phyloP scores from a whole-genome alignment of 139 green algal genomes.

The Tetradesmus obliquus region DNA sequence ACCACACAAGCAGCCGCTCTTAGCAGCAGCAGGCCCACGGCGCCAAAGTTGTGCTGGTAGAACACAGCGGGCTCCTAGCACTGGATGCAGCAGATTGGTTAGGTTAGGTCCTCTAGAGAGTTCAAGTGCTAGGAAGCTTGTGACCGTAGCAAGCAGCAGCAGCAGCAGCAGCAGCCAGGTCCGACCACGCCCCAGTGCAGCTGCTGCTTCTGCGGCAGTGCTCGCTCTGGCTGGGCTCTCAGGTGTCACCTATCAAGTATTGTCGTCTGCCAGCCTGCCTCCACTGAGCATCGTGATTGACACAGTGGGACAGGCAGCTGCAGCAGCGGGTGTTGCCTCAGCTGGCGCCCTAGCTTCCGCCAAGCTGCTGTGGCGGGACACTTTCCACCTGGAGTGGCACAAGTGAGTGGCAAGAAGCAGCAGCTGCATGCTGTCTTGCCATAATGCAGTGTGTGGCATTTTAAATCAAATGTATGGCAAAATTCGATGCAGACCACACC shows the following conservation, averaged over 20 bases:
- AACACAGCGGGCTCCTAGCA: background rate
- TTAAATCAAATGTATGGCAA: no score
- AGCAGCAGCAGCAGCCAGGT: background rate
- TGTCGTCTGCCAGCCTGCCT: background rate
- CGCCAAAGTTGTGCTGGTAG: background rate
- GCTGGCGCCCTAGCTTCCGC: background rate
- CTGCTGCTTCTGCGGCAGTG: background rate
- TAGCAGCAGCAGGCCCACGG: background rate
- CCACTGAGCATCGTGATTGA: background rate
- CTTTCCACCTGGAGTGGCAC: conserved; percentile 56
- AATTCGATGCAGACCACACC: no score
- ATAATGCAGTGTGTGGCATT: no score
- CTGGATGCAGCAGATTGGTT: background rate
- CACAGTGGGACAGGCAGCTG: conserved; percentile 14
- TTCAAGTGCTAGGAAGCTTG: background rate
- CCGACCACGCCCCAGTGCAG: background rate
- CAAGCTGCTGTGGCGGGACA: conserved; percentile 49
- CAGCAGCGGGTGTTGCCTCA: background rate
- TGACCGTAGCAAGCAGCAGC: background rate
- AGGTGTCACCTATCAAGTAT: background rate
- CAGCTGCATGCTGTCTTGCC: no score
- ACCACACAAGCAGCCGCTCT: background rate
- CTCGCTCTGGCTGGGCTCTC: background rate
- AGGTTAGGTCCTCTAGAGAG: background rate
- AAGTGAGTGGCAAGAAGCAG: conserved; percentile 30